These are phyloP conservation scores for Lasiodiplodia gonubiensis DNA, from an alignment of 2,329 filamentous ascomycete species.

Conservation along the genomic window DNA sequence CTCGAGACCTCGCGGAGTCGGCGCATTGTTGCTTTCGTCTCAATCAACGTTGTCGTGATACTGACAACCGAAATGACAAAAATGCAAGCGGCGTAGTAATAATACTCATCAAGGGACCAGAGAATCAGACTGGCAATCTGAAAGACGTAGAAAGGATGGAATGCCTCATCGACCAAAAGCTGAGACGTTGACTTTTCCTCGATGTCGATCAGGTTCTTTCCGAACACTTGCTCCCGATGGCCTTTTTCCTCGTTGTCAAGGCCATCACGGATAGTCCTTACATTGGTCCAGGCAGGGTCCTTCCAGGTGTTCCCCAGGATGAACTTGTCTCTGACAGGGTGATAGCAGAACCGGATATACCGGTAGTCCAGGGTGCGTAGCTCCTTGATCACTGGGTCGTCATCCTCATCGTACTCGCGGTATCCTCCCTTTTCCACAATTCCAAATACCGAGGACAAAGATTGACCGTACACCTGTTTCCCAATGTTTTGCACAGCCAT, in stretches of 20 bases:
- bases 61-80: conserved; percentile 93
- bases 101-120: conserved; percentile 96
- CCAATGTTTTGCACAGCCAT: conserved; percentile 77
- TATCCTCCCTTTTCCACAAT: conserved; percentile 65
- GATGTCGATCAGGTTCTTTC: conserved; percentile 88
- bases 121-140: conserved; percentile 92
- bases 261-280: conserved; percentile 75
- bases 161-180: conserved; percentile 89
- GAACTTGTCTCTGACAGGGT: conserved; percentile 88
- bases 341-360: conserved; percentile 91
- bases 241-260: conserved; percentile 89
- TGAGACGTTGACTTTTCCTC: conserved; percentile 84
- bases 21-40: conserved; percentile 91
- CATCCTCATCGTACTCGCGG: conserved; percentile 72
- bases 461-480: conserved; percentile 62
- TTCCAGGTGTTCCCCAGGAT: conserved; percentile 89
- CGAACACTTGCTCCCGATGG: conserved; percentile 83
- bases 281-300: conserved; percentile 84
- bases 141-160: conserved; percentile 98
- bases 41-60: conserved; percentile 85
- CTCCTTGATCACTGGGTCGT: conserved; percentile 75
- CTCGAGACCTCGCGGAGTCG: conserved; percentile 88
- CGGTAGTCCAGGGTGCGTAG: conserved; percentile 87
- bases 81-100: conserved; percentile 95
- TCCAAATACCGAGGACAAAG: conserved; percentile 73